These are phyloP conservation scores for Tolypocladium amazonense DNA, from an alignment of 2,329 filamentous ascomycete genomes.

Conservation along the genomic window DNA sequence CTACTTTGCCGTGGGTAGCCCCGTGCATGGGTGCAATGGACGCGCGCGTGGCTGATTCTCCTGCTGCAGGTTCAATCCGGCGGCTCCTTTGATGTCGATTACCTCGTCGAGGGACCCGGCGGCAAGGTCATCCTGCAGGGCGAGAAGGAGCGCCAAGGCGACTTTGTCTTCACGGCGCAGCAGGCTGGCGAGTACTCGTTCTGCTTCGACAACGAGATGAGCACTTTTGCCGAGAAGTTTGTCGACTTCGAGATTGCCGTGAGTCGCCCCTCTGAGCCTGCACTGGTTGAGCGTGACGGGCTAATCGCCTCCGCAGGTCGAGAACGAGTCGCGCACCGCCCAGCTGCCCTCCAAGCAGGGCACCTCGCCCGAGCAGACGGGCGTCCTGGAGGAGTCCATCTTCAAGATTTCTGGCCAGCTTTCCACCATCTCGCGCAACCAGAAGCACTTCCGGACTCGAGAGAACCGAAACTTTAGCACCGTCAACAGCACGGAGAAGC, in stretches of 20 bases:
- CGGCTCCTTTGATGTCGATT: conserved; percentile 95
- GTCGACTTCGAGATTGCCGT: conserved; percentile 95
- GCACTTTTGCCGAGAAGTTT: conserved; percentile 92
- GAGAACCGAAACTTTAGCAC: conserved; percentile 99
- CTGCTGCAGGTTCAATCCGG: conserved; percentile 79
- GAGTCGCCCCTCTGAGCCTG: not conserved
- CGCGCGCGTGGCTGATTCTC: not conserved
- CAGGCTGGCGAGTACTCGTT: conserved; percentile 84
- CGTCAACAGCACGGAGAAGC: conserved; percentile 85
- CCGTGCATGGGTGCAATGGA: not conserved
- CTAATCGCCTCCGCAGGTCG: conserved; percentile 48
- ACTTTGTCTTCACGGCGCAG: conserved; percentile 94
- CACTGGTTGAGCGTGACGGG: not conserved
- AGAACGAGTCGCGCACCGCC: conserved; percentile 69
- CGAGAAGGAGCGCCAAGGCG: conserved; percentile 85
- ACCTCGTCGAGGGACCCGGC: conserved; percentile 71
- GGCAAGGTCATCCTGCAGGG: conserved; percentile 76
- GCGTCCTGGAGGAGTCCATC: conserved; percentile 81
- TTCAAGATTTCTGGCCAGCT: conserved; percentile 90
- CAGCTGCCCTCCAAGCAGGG: conserved; percentile 82
- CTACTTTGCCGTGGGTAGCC: conserved; percentile 78
- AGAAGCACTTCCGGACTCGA: conserved; percentile 98
- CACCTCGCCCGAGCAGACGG: conserved; percentile 79
- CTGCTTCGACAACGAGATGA: conserved; percentile 99
- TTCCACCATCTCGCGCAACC: conserved; percentile 89